phyloP scores from a whole-genome alignment of 257 asterid species.

The Fraxinus excelsior region DNA sequence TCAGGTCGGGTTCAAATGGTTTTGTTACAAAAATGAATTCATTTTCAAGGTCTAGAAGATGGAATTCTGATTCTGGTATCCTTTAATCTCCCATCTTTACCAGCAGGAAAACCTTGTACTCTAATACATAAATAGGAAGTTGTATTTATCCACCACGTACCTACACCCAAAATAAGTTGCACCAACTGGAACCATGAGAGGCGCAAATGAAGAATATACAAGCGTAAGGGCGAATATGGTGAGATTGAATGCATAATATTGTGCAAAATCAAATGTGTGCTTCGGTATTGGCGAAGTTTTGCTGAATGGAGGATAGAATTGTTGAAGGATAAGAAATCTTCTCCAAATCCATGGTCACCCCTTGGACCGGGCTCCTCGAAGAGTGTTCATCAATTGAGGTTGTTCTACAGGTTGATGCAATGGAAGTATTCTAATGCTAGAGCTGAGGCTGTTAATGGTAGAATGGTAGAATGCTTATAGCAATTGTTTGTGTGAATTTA shows the following conservation, averaged over 20 bases:
- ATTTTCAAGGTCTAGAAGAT: constrained; percentile 45
- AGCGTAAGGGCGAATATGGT: constrained; percentile 93
- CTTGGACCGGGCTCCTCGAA: constrained; percentile 52
- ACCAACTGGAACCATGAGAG: constrained; percentile 96
- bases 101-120: constrained; percentile 96
- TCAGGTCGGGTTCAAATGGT: too few relatives aligned
- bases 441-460: constrained; percentile 47
- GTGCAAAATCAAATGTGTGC: constrained; percentile 90
- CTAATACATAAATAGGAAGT: constrained; percentile 89
- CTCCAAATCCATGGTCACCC: constrained; percentile 35
- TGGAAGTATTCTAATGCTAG: constrained; percentile 77
- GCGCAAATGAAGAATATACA: constrained; percentile 88
- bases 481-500: too few relatives aligned
- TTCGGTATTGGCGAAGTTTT: constrained; percentile 97
- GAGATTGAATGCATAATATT: constrained; percentile 92
- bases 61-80: constrained; percentile 70
- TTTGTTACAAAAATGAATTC: constrained; percentile 53
- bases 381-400: constrained; percentile 53
- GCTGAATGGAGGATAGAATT: constrained; percentile 88
- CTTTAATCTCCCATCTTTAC: constrained; percentile 95
- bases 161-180: constrained; percentile 89
- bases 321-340: constrained; percentile 66
- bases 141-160: constrained; percentile 92
- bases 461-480: too few relatives aligned
- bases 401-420: constrained; percentile 55